phyloP scores from a whole-genome alignment of 768 basidiomycete genomes.

The Trametes punicea region DNA sequence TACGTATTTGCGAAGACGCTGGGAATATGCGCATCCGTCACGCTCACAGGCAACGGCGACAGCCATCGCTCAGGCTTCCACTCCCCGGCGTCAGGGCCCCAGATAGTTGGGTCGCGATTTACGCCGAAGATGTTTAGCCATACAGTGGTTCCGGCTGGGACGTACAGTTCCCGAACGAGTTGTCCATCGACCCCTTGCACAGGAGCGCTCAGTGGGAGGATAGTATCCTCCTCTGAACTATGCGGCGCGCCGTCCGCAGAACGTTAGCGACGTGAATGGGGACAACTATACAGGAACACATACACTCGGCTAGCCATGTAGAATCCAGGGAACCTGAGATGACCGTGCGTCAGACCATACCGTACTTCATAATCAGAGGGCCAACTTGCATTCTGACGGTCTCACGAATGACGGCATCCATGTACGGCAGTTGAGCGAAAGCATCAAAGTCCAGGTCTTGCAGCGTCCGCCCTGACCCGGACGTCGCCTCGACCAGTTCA shows the following conservation, averaged over 20 bases:
- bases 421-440: slow-evolving; percentile 2
- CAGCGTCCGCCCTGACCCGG: background rate
- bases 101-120: slow-evolving; percentile 2
- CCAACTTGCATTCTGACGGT: slow-evolving; percentile 6
- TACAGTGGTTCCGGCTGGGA: slow-evolving; percentile 1
- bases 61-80: slow-evolving; percentile 18
- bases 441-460: slow-evolving; percentile 6
- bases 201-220: slow-evolving; percentile 5
- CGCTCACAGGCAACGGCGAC: background rate
- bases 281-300: background rate
- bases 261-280: background rate
- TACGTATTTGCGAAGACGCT: slow-evolving; percentile 5
- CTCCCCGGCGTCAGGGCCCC: slow-evolving; percentile 10
- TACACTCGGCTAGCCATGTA: slow-evolving; percentile 1
- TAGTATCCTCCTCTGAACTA: slow-evolving; percentile 5
- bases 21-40: slow-evolving; percentile 9
- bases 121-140: background rate
- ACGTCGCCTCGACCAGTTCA: background rate
- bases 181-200: background rate
- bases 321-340: background rate
- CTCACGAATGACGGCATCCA: slow-evolving; percentile 12
- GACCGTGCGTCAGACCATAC: background rate
- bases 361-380: too few species aligned
- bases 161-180: background rate
- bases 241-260: background rate